Evolutionary conservation across 164 flowering plant species (phyloP), one percentile per base, ranked within the genome.

Genomic region (Annona squamosa): DNA sequence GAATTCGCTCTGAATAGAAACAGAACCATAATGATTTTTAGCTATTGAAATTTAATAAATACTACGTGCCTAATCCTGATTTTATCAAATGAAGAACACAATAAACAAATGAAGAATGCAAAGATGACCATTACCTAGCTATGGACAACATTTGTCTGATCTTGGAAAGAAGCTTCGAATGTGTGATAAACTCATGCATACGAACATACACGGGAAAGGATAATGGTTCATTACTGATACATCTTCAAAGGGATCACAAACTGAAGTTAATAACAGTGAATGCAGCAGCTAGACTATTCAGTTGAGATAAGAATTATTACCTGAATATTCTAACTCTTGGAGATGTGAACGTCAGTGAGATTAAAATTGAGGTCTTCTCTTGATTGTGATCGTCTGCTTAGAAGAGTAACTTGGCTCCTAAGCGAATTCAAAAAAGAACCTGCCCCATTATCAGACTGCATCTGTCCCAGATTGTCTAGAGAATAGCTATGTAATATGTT

Each of bases 341-440:
- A 83, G 75, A 82, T 64, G 82, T 92, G 97, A 48, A 88, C 76
- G 73, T 93, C 99, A 52, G 92, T 83, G 19, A 90, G 43, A 3
- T 97, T 88, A 65, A 95, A 88, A 76, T 63, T 85, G 45, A 96
- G 97, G 80, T 96, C 99, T 81, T 96, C 99, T 70, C 98, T 86
- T 42, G 99, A 96, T 73, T 93, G 98, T 72, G 99, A 96, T 81
- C 99, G 84, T 81, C 99, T 79, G 82, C 99, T 96, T 74, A 91
- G 98, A 52, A 96, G 97, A 69, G 83, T 87, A 92, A 85, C 90
- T 83, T 93, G 94, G 78, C 95, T 67, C 82, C 98, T 84, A 79
- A 86, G 87, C 48, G 99, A 94, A 43, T 89, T 63, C 94, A 94
- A 88, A 76, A 85, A 86, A 48, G 97, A 86, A 69, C 85, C 88